Conservation (phyloP, 2,329 filamentous ascomycete genomes). For the Alternaria ventricosa region DNA sequence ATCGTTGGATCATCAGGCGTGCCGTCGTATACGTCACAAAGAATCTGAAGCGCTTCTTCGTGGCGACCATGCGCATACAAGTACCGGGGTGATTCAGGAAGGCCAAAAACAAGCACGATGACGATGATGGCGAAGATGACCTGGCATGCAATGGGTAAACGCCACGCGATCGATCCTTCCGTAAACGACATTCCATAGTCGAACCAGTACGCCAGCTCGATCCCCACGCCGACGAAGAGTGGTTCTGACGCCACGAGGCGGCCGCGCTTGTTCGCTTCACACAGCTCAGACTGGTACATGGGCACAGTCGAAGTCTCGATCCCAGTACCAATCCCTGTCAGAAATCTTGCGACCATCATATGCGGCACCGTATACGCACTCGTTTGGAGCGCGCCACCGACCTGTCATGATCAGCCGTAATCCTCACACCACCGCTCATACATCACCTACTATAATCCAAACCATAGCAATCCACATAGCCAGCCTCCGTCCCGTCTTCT, state of each 20-base stretch:
- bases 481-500: constrained; percentile 44
- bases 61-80: constrained; percentile 44
- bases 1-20: constrained; percentile 62
- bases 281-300: constrained; percentile 61
- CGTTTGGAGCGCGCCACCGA: constrained; percentile 49
- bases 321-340: constrained; percentile 61
- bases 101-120: constrained; percentile 50
- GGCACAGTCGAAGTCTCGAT: constrained; percentile 63
- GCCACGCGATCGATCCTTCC: constrained; percentile 54
- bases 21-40: constrained; percentile 57
- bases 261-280: constrained; percentile 62
- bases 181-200: constrained; percentile 47
- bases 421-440: no score
- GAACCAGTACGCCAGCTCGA: constrained; percentile 55
- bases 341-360: constrained; percentile 59
- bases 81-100: constrained; percentile 37
- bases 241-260: constrained; percentile 65
- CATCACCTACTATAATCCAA: constrained; percentile 44
- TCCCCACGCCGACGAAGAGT: constrained; percentile 58
- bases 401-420: constrained; percentile 7
- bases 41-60: constrained; percentile 57
- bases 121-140: constrained; percentile 53
- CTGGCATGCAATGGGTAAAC: constrained; percentile 57
- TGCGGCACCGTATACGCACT: constrained; percentile 47
- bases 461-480: constrained; percentile 54